phyloP scores from a whole-genome alignment of 441 rosid genomes.

The Gossypium gossypioides region DNA sequence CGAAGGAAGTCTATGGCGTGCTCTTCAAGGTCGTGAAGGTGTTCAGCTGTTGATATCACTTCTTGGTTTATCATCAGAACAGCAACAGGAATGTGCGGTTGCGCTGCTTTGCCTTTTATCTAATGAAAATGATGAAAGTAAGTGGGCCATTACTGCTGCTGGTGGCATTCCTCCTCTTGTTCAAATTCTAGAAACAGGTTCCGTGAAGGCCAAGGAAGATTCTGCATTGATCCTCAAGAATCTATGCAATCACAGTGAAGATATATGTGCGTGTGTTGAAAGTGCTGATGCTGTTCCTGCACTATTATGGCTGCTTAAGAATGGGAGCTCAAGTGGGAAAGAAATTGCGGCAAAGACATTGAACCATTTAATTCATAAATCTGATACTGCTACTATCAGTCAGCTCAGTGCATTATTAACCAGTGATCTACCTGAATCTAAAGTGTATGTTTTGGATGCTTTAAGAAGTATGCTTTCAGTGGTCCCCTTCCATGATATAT shows the following conservation, averaged over 20 bases:
- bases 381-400: constrained; percentile 96
- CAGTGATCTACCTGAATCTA: constrained; percentile 95
- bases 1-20: constrained; percentile 88
- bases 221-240: constrained; percentile 94
- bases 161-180: constrained; percentile 99
- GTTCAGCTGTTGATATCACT: constrained; percentile 94
- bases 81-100: constrained; percentile 99
- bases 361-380: constrained; percentile 90
- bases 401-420: constrained; percentile 93
- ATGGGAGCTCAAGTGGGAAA: constrained; percentile 93
- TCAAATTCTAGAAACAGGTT: constrained; percentile 95
- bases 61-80: constrained; percentile 98
- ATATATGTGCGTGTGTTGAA: constrained; percentile 98
- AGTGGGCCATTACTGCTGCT: constrained; percentile 99
- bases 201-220: constrained; percentile 97
- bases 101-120: constrained; percentile 91
- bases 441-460: constrained; percentile 88
- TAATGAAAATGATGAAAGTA: constrained; percentile 95
- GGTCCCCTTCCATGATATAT: constrained; percentile 64
- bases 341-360: constrained; percentile 97
- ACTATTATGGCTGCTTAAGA: constrained; percentile 89
- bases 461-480: constrained; percentile 89
- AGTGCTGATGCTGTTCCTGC: constrained; percentile 99
- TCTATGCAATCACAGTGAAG: constrained; percentile 99
- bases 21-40: constrained; percentile 99